Percentiles rank a stretch among this genome's conserved stretches.
phyloP scores from a whole-genome alignment of 345 rosid genomes.

The Salix exigua region DNA sequence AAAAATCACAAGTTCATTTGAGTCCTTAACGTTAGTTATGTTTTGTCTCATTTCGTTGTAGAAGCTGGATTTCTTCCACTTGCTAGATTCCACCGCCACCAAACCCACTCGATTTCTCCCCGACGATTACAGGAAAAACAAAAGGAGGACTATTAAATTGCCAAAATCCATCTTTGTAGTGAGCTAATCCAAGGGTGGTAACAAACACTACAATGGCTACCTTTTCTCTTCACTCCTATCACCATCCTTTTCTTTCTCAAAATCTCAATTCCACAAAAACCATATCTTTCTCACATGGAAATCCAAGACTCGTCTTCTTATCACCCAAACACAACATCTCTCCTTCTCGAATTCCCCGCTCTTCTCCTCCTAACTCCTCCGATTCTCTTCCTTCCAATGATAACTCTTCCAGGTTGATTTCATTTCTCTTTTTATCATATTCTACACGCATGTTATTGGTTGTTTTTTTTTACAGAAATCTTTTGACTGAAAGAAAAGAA shows the following conservation, averaged over 20 bases:
- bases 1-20: no score
- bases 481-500: no score
- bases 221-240: slow-evolving; percentile 31
- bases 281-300: slow-evolving; percentile 21
- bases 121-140: no score
- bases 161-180: no score
- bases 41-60: no score
- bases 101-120: no score
- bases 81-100: no score
- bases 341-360: slow-evolving; percentile 29
- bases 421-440: background rate
- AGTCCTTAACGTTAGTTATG: no score
- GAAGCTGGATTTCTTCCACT: no score
- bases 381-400: slow-evolving; percentile 43
- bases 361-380: slow-evolving; percentile 36
- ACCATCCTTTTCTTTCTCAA: slow-evolving; percentile 20
- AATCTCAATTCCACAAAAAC: slow-evolving; percentile 23
- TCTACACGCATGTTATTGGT: background rate
- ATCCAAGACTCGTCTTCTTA: slow-evolving; percentile 16
- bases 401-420: slow-evolving; percentile 44
- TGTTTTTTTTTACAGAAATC: background rate
- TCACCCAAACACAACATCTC: slow-evolving; percentile 15
- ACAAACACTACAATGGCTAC: slow-evolving; percentile 19
- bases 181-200: no score
- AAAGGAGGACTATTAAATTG: no score